These are phyloP conservation scores for Pseudogymnoascus sp. DNA, from an alignment of 2,329 filamentous ascomycete species.

Conservation along the genomic window DNA sequence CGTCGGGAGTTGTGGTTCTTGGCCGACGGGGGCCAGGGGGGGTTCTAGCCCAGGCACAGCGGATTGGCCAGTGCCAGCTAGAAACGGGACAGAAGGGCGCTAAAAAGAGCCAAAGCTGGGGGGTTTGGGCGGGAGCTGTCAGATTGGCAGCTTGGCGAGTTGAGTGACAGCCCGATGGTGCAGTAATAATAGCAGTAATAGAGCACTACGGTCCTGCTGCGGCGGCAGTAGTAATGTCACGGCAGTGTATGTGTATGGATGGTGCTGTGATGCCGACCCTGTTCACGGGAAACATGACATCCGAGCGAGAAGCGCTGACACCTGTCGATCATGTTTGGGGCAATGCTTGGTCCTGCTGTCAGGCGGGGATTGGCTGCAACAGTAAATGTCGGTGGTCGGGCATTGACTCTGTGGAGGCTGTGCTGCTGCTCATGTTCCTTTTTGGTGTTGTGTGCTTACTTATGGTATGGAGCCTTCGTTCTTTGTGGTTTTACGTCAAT, in stretches of 20 bases:
- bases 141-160: not conserved
- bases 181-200: not conserved
- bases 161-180: not conserved
- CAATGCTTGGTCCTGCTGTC: constrained; percentile 1
- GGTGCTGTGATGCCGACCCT: not conserved
- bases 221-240: not conserved
- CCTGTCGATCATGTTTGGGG: not conserved
- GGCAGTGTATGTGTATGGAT: not conserved
- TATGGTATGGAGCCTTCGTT: not conserved
- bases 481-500: not conserved
- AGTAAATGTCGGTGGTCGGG: not conserved
- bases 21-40: not conserved
- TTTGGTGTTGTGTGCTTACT: not conserved
- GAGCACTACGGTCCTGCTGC: not conserved
- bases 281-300: not conserved
- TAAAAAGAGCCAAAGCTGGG: not conserved
- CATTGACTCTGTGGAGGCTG: not conserved
- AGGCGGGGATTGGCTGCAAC: not conserved
- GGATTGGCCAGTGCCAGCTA: not conserved
- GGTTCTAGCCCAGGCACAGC: not conserved
- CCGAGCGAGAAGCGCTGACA: not conserved
- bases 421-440: not conserved
- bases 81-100: not conserved
- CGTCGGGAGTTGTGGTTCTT: not conserved
- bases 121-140: not conserved